These are phyloP conservation scores for Pittosporum tobira DNA, from an alignment of 129 eudicot genomes.

Conservation along the genomic window DNA sequence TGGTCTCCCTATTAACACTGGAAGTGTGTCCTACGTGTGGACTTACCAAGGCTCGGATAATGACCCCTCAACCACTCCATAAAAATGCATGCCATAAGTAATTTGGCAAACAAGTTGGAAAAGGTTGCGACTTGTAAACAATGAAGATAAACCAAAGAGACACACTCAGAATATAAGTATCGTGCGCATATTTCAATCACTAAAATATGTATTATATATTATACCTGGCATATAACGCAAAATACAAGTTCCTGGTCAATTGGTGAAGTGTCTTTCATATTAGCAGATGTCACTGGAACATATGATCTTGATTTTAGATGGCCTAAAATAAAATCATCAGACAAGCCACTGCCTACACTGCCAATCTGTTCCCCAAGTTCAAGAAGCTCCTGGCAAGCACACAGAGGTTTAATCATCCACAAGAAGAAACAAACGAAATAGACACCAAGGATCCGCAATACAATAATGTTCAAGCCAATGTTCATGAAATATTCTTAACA, in stretches of 20 bases:
- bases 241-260: constrained; percentile 39
- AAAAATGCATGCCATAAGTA: background rate
- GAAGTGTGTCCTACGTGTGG: too few species aligned
- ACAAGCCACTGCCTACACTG: constrained; percentile 51
- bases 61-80: constrained; percentile 2
- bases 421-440: too few species aligned
- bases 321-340: constrained; percentile 38
- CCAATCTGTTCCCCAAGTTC: constrained; percentile 76
- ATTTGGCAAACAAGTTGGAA: background rate
- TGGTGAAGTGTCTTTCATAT: constrained; percentile 25
- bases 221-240: constrained; percentile 82
- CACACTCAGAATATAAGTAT: background rate
- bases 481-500: background rate
- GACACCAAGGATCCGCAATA: background rate
- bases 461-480: background rate
- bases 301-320: constrained; percentile 45
- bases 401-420: background rate
- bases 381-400: constrained; percentile 92
- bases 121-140: background rate
- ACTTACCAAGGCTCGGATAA: background rate
- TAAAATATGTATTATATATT: too few species aligned
- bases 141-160: background rate
- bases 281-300: constrained; percentile 23
- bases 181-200: background rate
- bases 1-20: too few species aligned